Percentiles rank a stretch among this genome's conserved stretches.
Evolutionary conservation across 495 filamentous ascomycete species (phyloP).

Genomic region (Neurospora sp.): DNA sequence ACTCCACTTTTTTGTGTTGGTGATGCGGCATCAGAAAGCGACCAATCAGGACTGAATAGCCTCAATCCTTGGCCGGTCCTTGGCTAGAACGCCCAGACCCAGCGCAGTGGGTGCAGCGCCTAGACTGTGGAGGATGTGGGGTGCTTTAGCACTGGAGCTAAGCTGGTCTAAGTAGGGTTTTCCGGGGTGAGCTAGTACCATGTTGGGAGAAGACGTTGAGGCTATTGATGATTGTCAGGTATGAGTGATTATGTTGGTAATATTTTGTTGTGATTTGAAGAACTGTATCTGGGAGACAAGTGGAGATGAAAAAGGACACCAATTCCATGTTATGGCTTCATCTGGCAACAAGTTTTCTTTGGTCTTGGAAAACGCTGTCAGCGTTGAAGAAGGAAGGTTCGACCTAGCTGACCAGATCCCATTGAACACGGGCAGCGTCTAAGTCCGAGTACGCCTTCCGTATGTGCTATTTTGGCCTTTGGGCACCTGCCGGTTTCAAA

Average conservation of each 20-base stretch:
- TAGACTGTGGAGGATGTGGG: background rate
- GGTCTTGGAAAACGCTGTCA: background rate
- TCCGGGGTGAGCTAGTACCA: background rate
- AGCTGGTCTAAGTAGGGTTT: background rate
- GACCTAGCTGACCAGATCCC: background rate
- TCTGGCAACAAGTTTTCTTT: background rate
- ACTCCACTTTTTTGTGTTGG: background rate
- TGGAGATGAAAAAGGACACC: background rate
- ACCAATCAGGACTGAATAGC: background rate
- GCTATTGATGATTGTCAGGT: background rate
- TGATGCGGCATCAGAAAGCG: background rate
- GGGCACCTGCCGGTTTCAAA: background rate
- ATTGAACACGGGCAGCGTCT: background rate
- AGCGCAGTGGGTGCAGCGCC: background rate
- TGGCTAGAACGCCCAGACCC: background rate
- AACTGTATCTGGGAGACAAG: background rate
- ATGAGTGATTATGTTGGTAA: background rate
- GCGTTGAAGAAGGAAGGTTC: background rate
- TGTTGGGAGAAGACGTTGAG: background rate
- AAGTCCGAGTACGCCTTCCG: background rate
- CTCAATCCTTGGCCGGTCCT: background rate
- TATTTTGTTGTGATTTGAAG: background rate
- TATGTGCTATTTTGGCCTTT: background rate
- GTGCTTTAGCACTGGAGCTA: background rate
- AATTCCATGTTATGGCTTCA: background rate